Evolutionary conservation across 2,329 filamentous ascomycete species (phyloP), one percentile per base, ranked within the genome.

Genomic region (Leptosphaerulina australis): DNA sequence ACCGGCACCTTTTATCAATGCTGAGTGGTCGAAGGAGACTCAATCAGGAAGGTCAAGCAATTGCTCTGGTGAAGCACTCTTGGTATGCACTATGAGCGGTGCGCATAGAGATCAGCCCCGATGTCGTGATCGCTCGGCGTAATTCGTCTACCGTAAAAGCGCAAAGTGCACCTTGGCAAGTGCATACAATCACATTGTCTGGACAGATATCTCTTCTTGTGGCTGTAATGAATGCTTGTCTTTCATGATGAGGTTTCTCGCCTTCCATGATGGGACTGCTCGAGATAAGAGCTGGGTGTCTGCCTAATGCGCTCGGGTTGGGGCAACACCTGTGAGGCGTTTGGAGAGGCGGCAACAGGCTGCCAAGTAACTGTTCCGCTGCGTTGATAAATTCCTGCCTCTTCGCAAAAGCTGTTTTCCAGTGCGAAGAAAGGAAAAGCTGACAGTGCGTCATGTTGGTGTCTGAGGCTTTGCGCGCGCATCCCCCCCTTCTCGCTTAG

Each of bases 11-110:
- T 41, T 22, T 47, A 38, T 45, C 40, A 35, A 18, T 28, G 55
- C 45, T 59, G 49, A 57, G 29, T 57, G 52, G 57, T 39, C 41
- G 39, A 37, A 34, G 34, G 11, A 31, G 12, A 29, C 62, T 58
- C 25, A 38, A 63, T 59, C 28, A 58, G 67, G 67, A 64, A 70
- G 67, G 67, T 67, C 56, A 56, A 56, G 45, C 46, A 53, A 46
- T 26, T 26, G 28, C 15, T 43, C 34, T 54, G 44, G 53, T 53
- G 48, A 49, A 51, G 43, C 31, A 33, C 22, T 56, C 62, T 64
- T 64, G 62, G 62, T 62, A 62, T 41, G 34, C 17, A 55, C 37
- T 53, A 41, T 44, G 45, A 54, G 52, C 55, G 56, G 34, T 33
- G 40, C 36, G 36, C 21, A 46, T 9, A 38, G 33, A 41, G 44